phyloP scores from a whole-genome alignment of 31 red algal species.

The Bonnemaisonia californica region DNA sequence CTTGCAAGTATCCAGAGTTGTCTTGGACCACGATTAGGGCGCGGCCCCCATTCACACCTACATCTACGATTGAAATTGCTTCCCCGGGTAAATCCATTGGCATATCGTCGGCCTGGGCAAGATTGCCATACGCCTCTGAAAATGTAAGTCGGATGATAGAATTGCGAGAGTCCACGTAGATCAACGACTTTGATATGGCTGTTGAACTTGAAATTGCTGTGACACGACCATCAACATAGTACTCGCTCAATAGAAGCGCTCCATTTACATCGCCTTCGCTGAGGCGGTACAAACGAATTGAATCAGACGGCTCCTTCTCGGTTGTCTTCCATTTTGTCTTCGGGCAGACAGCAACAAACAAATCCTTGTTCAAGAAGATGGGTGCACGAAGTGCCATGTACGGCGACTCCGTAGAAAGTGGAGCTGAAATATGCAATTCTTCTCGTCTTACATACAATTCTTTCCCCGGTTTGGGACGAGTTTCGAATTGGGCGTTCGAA shows the following conservation, averaged over 20 bases:
- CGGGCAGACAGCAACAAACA: background rate
- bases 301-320: background rate
- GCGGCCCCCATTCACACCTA: background rate
- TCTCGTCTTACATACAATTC: background rate
- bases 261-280: background rate
- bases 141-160: background rate
- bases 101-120: background rate
- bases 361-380: background rate
- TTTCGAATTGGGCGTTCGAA: background rate
- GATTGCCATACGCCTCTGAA: background rate
- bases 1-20: constrained; percentile 34
- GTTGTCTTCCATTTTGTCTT: background rate
- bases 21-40: constrained; percentile 21
- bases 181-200: background rate
- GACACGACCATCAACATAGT: constrained; percentile 1
- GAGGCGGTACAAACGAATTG: constrained; percentile 2
- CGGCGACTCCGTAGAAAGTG: background rate
- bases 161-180: background rate
- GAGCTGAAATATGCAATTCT: background rate
- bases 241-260: background rate
- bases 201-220: background rate
- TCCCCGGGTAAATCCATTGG: background rate
- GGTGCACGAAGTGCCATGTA: background rate
- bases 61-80: background rate
- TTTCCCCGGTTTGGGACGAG: background rate